A percentile compares a stretch with the other conserved stretches of the same genome.
Conservation (phyloP, 768 basidiomycete species). For the Podaxis sp. region DNA sequence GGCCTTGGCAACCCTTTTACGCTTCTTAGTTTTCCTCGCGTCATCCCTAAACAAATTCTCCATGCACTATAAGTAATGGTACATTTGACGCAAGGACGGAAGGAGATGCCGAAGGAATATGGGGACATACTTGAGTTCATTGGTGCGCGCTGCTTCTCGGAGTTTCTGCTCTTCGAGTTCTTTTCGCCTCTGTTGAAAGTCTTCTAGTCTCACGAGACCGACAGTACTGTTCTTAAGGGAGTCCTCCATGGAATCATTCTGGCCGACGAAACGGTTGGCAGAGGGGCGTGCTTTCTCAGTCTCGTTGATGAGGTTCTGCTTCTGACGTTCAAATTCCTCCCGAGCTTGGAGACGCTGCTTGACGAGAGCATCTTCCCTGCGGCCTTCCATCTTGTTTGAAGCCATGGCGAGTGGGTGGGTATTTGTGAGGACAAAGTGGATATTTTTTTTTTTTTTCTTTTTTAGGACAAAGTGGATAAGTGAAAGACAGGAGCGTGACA, state of each 20-base stretch:
- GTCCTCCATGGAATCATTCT: conserved; percentile 94
- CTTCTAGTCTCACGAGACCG: conserved; percentile 86
- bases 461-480: not conserved
- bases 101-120: conserved; percentile 13
- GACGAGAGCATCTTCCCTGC: conserved; percentile 77
- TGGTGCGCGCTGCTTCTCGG: conserved; percentile 80
- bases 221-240: conserved; percentile 86
- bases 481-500: not conserved
- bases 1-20: conserved; percentile 84
- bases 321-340: conserved; percentile 80
- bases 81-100: conserved; percentile 16
- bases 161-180: conserved; percentile 91
- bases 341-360: conserved; percentile 79
- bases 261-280: conserved; percentile 84
- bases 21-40: conserved; percentile 84
- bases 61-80: conserved; percentile 66
- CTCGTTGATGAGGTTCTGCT: conserved; percentile 77
- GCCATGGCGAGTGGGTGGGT: conserved; percentile 50
- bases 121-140: conserved; percentile 78
- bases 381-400: conserved; percentile 73
- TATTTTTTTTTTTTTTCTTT: no score
- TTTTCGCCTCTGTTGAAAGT: conserved; percentile 85
- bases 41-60: conserved; percentile 87
- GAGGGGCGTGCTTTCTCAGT: conserved; percentile 92
- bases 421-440: not conserved